Evolutionary conservation across 495 filamentous ascomycete genomes (phyloP).

Genomic region (Neurospora discreta): DNA sequence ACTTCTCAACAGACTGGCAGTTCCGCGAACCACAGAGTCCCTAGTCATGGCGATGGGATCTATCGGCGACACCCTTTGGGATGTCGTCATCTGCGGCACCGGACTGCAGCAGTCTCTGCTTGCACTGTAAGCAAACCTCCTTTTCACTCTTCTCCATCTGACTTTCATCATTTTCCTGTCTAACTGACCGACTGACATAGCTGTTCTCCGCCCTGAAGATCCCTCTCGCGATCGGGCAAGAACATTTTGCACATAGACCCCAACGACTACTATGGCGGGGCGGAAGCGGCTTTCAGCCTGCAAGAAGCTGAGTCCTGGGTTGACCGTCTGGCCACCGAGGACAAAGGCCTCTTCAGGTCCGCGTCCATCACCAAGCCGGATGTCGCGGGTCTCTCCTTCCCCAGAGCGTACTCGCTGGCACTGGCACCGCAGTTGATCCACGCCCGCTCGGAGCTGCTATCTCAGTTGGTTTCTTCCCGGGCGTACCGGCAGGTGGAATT

Average conservation of each 20-base stretch:
- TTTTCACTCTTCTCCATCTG: not conserved
- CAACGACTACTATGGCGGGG: slow-evolving; percentile 78
- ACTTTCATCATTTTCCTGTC: slow-evolving; percentile 4
- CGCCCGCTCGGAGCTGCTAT: slow-evolving; percentile 63
- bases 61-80: slow-evolving; percentile 72
- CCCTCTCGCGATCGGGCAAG: slow-evolving; percentile 83
- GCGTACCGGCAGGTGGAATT: slow-evolving; percentile 87
- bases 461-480: slow-evolving; percentile 71
- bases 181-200: slow-evolving; percentile 54
- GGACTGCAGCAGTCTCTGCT: slow-evolving; percentile 83
- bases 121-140: slow-evolving; percentile 63
- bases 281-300: slow-evolving; percentile 78
- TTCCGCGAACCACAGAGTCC: slow-evolving; percentile 7
- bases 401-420: slow-evolving; percentile 72
- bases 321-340: slow-evolving; percentile 4
- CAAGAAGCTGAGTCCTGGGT: slow-evolving; percentile 74
- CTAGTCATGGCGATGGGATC: slow-evolving; percentile 54
- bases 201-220: slow-evolving; percentile 48
- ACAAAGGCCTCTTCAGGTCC: slow-evolving; percentile 10
- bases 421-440: slow-evolving; percentile 84
- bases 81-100: slow-evolving; percentile 83
- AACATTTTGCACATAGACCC: slow-evolving; percentile 83
- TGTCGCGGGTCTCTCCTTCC: slow-evolving; percentile 41
- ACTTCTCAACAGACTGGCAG: slow-evolving; percentile 11
- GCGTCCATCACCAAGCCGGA: slow-evolving; percentile 17